A percentile compares a stretch with the other conserved stretches of the same genome.
These are phyloP conservation scores for Pleurotus citrinopileatus DNA, from an alignment of 768 basidiomycete genomes.

Conservation along the genomic window DNA sequence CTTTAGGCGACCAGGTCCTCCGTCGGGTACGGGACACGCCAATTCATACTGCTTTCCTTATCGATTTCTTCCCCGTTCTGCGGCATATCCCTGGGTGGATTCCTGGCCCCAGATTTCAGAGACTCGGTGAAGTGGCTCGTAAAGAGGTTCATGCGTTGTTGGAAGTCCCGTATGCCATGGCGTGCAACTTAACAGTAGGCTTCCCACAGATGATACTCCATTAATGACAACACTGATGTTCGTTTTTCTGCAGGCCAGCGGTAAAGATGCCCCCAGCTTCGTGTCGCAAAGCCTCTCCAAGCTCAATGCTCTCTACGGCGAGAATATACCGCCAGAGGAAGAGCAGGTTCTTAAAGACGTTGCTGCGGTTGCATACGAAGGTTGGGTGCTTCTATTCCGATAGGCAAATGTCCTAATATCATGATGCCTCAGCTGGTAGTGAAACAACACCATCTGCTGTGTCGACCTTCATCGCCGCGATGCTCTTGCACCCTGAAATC, in stretches of 20 bases:
- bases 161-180: slow-evolving; percentile 15
- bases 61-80: slow-evolving; percentile 28
- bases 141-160: neutral
- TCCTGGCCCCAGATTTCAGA: slow-evolving; percentile 33
- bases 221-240: too few species aligned
- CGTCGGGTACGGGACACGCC: slow-evolving; percentile 22
- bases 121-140: slow-evolving; percentile 19
- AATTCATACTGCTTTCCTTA: slow-evolving; percentile 27
- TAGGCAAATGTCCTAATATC: neutral
- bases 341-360: too few species aligned
- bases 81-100: slow-evolving; percentile 33
- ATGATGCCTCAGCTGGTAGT: slow-evolving; percentile 19
- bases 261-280: too few species aligned
- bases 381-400: neutral
- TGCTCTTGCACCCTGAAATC: slow-evolving; percentile 25
- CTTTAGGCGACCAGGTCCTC: slow-evolving; percentile 16
- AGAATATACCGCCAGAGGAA: too few species aligned
- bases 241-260: too few species aligned
- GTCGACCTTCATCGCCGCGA: slow-evolving; percentile 22
- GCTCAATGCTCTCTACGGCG: too few species aligned
- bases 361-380: too few species aligned
- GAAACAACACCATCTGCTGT: slow-evolving; percentile 25
- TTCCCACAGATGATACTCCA: slow-evolving; percentile 5
- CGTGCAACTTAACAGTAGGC: slow-evolving; percentile 20
- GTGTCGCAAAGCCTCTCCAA: too few species aligned